phyloP scores from a whole-genome alignment of 2,329 filamentous ascomycete genomes.

The Beauveria sp. region DNA sequence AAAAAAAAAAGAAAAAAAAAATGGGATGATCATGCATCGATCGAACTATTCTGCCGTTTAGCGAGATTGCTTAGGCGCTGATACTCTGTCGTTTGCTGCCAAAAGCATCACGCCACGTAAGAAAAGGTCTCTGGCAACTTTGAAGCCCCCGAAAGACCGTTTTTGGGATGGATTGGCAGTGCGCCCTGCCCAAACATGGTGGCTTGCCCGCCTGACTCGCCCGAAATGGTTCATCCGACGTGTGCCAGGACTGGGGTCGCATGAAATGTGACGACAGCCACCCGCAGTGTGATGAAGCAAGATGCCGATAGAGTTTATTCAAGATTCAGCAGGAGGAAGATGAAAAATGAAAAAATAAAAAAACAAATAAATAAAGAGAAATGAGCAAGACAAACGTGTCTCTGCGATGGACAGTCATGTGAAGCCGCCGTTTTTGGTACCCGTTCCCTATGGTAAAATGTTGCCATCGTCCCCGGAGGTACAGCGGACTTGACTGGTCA shows the following conservation, averaged over 20 bases:
- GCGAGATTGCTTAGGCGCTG: neutral
- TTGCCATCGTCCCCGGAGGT: neutral
- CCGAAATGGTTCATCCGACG: constrained; percentile 2
- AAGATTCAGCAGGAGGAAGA: neutral
- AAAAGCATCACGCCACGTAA: neutral
- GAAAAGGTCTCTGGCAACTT: neutral
- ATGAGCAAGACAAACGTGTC: neutral
- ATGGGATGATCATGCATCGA: neutral
- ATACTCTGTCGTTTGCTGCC: neutral
- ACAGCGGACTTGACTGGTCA: neutral
- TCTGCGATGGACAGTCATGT: no score
- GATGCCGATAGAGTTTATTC: neutral
- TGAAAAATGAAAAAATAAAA: neutral
- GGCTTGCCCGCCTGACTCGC: neutral
- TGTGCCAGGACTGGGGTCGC: neutral
- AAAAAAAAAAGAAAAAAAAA: neutral
- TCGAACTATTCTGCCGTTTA: neutral
- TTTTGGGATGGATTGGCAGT: neutral
- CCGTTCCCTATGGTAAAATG: neutral
- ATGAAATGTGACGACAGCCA: neutral
- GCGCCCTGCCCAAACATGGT: neutral
- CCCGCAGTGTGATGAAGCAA: neutral
- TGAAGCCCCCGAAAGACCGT: neutral
- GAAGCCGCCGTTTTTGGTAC: no score
- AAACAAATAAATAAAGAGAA: no score